Evolutionary conservation across 2,329 filamentous ascomycete genomes (phyloP).

Genomic region (Colletotrichum coccodes): DNA sequence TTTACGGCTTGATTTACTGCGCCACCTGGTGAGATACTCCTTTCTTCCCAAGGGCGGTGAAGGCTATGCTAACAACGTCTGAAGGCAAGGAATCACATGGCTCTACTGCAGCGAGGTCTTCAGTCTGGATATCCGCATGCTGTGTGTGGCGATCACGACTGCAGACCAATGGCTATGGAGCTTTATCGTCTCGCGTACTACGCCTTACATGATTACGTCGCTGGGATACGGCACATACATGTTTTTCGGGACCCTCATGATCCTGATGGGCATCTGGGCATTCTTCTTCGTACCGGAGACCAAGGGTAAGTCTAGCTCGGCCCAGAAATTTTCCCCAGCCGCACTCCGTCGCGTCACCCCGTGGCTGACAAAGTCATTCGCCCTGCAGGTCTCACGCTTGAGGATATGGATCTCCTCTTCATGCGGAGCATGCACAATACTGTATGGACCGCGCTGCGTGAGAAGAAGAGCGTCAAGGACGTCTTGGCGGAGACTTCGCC

Average conservation of each 20-base stretch:
- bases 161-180: conserved; percentile 49
- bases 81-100: conserved; percentile 53
- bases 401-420: conserved; percentile 53
- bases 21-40: conserved; percentile 2
- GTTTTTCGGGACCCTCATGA: background rate
- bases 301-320: background rate
- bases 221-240: conserved; percentile 49
- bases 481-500: background rate
- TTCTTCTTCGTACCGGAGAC: background rate
- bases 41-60: too few species aligned
- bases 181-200: conserved; percentile 49
- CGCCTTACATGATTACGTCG: conserved; percentile 51
- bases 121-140: conserved; percentile 44
- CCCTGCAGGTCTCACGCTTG: conserved; percentile 49
- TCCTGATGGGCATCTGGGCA: background rate
- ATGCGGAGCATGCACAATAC: conserved; percentile 39
- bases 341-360: background rate
- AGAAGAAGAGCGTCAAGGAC: background rate
- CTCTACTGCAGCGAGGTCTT: conserved; percentile 59
- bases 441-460: conserved; percentile 37
- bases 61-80: conserved; percentile 40
- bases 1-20: conserved; percentile 42
- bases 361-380: background rate
- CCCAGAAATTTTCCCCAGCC: background rate
- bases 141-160: conserved; percentile 44